A percentile compares a stretch with the other conserved stretches of the same genome.
Conservation (phyloP, 768 basidiomycete genomes). For the Tricholoma furcatifolium region DNA sequence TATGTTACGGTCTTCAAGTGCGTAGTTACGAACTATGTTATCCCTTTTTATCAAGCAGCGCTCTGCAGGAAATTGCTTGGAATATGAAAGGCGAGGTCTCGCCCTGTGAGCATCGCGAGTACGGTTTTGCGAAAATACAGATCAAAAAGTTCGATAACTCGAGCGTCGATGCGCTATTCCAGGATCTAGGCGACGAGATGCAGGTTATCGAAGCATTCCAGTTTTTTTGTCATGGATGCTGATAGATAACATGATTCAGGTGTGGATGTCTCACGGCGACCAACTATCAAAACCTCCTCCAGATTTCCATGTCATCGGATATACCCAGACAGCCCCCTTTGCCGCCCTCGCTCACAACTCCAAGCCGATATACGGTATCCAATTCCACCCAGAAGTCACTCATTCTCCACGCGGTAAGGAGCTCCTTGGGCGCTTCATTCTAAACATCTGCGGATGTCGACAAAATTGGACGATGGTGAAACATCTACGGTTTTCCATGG, state of each 20-base stretch:
- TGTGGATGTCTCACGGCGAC: conserved; percentile 99
- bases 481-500: conserved; percentile 2
- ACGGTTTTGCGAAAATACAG: conserved; percentile 85
- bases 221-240: conserved; percentile 1
- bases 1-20: conserved; percentile 96
- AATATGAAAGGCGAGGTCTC: conserved; percentile 81
- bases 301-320: conserved; percentile 85
- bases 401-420: conserved; percentile 89
- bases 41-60: neutral
- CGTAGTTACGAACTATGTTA: conserved; percentile 10
- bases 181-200: conserved; percentile 85
- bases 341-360: conserved; percentile 91
- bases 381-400: conserved; percentile 99
- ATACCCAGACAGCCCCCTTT: conserved; percentile 83
- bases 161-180: conserved; percentile 74
- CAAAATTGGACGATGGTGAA: conserved; percentile 91
- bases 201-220: conserved; percentile 50
- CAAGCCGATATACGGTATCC: conserved; percentile 92
- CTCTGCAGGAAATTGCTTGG: conserved; percentile 86
- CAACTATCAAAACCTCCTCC: conserved; percentile 81
- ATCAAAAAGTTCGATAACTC: conserved; percentile 56
- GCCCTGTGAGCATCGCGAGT: conserved; percentile 90
- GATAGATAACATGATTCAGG: conserved; percentile 45
- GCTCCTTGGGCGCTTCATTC: conserved; percentile 82
- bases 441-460: conserved; percentile 79